phyloP scores from a whole-genome alignment of 2,329 filamentous ascomycete genomes.

The Aspergillus brasiliensis region DNA sequence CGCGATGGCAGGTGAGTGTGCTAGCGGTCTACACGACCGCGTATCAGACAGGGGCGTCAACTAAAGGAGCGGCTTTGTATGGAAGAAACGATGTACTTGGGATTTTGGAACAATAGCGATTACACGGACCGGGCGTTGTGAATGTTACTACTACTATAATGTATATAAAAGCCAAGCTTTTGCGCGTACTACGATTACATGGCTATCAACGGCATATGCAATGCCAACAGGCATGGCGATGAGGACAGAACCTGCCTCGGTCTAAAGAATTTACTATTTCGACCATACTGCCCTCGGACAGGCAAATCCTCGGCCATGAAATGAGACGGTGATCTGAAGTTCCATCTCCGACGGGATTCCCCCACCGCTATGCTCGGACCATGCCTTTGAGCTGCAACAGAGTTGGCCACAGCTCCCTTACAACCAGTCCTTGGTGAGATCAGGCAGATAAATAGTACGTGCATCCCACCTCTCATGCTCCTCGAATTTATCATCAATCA shows the following conservation, averaged over 20 bases:
- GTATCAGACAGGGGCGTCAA: no score
- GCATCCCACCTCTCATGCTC: background rate
- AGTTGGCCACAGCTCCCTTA: background rate
- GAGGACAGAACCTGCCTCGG: no score
- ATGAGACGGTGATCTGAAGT: no score
- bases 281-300: background rate
- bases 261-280: no score
- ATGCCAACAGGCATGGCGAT: no score
- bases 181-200: no score
- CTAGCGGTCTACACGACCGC: background rate
- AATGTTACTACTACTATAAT: background rate
- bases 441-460: background rate
- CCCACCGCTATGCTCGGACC: background rate
- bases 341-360: slow-evolving; percentile 2
- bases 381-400: background rate
- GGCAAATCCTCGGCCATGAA: background rate
- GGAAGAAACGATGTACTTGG: background rate
- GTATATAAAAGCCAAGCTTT: background rate
- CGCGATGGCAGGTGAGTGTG: background rate
- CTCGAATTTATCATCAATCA: background rate
- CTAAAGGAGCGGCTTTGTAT: no score
- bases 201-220: no score
- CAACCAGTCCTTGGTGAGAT: background rate
- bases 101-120: background rate
- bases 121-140: background rate